These are phyloP conservation scores for Ophiobolus disseminans DNA, from an alignment of 2,329 filamentous ascomycete genomes.

Conservation along the genomic window DNA sequence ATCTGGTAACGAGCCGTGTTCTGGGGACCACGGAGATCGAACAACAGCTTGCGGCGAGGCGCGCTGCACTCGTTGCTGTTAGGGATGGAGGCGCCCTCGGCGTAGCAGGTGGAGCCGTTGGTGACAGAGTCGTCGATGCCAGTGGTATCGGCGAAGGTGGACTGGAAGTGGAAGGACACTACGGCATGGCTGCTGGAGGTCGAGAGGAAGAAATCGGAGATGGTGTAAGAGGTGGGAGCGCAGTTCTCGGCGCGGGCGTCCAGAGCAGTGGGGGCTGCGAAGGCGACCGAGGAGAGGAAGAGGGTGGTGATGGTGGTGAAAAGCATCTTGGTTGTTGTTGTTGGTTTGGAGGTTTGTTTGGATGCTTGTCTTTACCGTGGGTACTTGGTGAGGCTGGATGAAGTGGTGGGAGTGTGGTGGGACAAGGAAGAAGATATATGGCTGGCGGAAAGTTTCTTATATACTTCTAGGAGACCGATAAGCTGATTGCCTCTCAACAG, in stretches of 20 bases:
- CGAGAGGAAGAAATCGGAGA: conserved; percentile 30
- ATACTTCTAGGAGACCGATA: too few species aligned
- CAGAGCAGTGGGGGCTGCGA: conserved; percentile 24
- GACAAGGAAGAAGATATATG: too few species aligned
- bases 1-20: conserved; percentile 32
- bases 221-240: conserved; percentile 32
- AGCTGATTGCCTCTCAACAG: too few species aligned
- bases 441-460: too few species aligned
- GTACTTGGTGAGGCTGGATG: background rate
- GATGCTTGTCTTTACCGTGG: background rate
- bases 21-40: conserved; percentile 28
- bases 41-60: conserved; percentile 23
- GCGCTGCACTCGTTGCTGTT: conserved; percentile 30
- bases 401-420: too few species aligned
- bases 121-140: conserved; percentile 26
- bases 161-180: conserved; percentile 36
- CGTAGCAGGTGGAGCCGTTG: conserved; percentile 26
- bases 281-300: conserved; percentile 26
- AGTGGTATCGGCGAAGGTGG: conserved; percentile 22
- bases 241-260: conserved; percentile 19
- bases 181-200: conserved; percentile 15
- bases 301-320: conserved; percentile 11
- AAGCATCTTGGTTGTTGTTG: conserved; percentile 1
- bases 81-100: conserved; percentile 19
- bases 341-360: background rate